These are phyloP conservation scores for Biscutella laevigata DNA, from an alignment of 441 rosid species.

Conservation along the genomic window DNA sequence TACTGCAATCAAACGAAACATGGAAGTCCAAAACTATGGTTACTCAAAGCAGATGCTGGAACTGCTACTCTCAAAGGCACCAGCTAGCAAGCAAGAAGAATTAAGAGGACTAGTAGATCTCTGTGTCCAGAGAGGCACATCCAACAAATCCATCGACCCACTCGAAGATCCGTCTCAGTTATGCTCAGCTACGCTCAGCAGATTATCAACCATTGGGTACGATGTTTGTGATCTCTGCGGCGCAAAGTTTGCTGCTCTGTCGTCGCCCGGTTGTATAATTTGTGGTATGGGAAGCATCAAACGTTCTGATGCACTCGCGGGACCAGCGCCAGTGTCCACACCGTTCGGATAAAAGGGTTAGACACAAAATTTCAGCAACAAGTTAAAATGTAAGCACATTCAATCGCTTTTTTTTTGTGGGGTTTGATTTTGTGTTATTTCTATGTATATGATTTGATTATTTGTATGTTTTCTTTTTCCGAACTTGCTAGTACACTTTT, in stretches of 20 bases:
- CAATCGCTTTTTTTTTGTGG: conserved; percentile 13
- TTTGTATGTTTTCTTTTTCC: not conserved
- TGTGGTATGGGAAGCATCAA: conserved; percentile 97
- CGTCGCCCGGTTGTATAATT: conserved; percentile 84
- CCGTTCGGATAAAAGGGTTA: conserved; percentile 58
- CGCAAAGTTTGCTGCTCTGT: conserved; percentile 87
- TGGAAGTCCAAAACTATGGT: conserved; percentile 95
- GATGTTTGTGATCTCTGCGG: conserved; percentile 97
- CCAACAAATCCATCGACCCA: conserved; percentile 93
- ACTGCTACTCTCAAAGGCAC: conserved; percentile 89
- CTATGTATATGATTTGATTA: conserved; percentile 21
- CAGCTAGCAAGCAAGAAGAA: conserved; percentile 84
- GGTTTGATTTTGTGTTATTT: conserved; percentile 4
- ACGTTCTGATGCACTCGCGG: conserved; percentile 81
- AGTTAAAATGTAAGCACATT: conserved; percentile 4
- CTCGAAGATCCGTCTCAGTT: conserved; percentile 91
- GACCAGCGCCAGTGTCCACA: conserved; percentile 60
- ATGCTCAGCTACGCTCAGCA: conserved; percentile 92
- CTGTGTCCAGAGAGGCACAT: conserved; percentile 76
- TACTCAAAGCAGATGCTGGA: conserved; percentile 96
- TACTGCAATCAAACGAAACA: conserved; percentile 89
- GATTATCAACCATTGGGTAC: conserved; percentile 88
- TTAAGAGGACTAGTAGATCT: conserved; percentile 77
- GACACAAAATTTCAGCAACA: not conserved
- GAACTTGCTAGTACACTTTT: not conserved